These are phyloP conservation scores for Beauveria scarabaeidicola DNA, from an alignment of 2,329 filamentous ascomycete species.

Conservation along the genomic window DNA sequence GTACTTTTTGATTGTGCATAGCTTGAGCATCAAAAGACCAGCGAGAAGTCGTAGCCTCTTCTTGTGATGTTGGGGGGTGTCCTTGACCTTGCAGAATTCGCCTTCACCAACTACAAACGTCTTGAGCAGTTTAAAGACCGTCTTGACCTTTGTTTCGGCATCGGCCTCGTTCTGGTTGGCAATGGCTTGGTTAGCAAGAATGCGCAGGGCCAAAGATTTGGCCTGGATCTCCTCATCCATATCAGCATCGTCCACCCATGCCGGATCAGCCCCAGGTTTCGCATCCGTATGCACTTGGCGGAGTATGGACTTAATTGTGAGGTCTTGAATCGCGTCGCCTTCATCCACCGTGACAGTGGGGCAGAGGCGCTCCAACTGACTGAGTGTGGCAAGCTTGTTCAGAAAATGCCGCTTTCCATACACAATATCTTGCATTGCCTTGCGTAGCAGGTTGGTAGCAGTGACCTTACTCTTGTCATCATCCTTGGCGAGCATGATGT, in stretches of 20 bases:
- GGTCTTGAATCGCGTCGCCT: conserved; percentile 68
- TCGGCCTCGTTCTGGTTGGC: conserved; percentile 43
- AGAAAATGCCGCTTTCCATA: conserved; percentile 70
- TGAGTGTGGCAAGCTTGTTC: conserved; percentile 61
- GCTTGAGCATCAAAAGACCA: conserved; percentile 72
- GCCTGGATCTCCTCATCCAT: conserved; percentile 75
- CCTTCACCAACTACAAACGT: conserved; percentile 67
- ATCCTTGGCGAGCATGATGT: conserved; percentile 70
- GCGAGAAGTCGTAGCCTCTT: conserved; percentile 74
- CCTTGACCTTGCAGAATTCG: conserved; percentile 65
- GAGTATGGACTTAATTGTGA: conserved; percentile 67
- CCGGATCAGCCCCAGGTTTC: conserved; percentile 40
- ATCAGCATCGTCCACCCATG: conserved; percentile 59
- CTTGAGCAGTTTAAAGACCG: conserved; percentile 72
- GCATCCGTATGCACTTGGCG: conserved; percentile 59
- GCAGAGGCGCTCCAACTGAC: conserved; percentile 67
- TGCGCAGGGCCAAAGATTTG: conserved; percentile 76
- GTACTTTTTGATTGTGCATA: conserved; percentile 67
- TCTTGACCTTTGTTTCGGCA: conserved; percentile 51
- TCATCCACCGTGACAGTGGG: conserved; percentile 64
- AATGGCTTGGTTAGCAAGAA: conserved; percentile 77
- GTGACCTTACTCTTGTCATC: conserved; percentile 72
- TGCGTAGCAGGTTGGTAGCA: conserved; percentile 72
- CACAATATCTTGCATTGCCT: conserved; percentile 63
- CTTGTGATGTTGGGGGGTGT: conserved; percentile 71